Conservation (phyloP, 2,329 filamentous ascomycete species). For the Epichloe gansuensis region DNA sequence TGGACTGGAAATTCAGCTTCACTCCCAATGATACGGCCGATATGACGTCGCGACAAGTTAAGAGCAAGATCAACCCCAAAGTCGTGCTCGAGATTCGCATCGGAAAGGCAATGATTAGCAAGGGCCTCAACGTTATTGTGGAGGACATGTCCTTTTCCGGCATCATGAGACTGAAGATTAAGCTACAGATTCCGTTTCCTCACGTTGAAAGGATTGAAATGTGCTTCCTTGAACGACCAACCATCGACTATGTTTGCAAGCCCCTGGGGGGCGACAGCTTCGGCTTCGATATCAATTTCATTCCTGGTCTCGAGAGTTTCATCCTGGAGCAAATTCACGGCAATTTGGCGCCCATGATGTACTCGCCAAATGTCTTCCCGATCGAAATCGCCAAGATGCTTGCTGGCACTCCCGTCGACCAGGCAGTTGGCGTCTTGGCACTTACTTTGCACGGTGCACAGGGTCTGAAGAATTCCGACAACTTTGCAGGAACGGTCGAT, state of each 20-base stretch:
- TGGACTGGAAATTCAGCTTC: conserved; percentile 99
- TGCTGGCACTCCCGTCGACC: conserved; percentile 82
- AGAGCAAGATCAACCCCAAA: conserved; percentile 95
- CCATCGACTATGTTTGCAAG: conserved; percentile 95
- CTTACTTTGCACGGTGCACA: conserved; percentile 84
- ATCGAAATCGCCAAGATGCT: conserved; percentile 98
- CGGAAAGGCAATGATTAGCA: conserved; percentile 93
- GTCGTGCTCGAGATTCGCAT: conserved; percentile 88
- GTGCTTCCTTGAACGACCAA: conserved; percentile 80
- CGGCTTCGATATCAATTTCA: conserved; percentile 98
- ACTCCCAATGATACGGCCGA: conserved; percentile 89
- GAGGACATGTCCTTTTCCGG: conserved; percentile 96
- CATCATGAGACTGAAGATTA: conserved; percentile 93
- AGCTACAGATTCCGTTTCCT: conserved; percentile 89
- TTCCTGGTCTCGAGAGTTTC: conserved; percentile 84
- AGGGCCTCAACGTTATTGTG: conserved; percentile 92
- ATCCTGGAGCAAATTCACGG: conserved; percentile 95
- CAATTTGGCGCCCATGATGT: conserved; percentile 94
- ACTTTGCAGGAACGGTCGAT: conserved; percentile 82
- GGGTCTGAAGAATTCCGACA: conserved; percentile 89
- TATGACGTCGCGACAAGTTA: conserved; percentile 78
- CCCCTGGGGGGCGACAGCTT: conserved; percentile 94
- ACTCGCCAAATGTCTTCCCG: conserved; percentile 91
- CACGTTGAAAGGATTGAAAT: conserved; percentile 92
- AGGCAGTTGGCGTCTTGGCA: conserved; percentile 87